Base-by-base conservation (phyloP, 2,329 filamentous ascomycete genomes). In the Penicillium brevicompactum region DNA sequence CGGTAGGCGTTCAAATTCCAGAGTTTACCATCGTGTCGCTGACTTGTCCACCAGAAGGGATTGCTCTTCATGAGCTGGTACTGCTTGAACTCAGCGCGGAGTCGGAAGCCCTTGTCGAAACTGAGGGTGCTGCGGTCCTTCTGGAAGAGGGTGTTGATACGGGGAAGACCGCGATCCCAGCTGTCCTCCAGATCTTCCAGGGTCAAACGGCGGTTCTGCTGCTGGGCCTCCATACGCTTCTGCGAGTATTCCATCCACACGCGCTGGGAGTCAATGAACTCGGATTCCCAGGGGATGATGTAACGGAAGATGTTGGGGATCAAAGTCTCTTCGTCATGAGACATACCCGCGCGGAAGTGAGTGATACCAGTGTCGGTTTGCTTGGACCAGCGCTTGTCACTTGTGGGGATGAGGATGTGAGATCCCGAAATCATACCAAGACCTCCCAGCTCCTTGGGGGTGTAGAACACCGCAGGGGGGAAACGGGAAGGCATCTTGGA, bases 201-300 rank as follows among this genome's bases (percentile, higher is more conserved):
- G 0, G 94, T 99, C 45, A 99, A 80, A 63, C 94, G 87, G 54
- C 94, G 88, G 68, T 99, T 99, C 74, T 99, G 94, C 67, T 97
- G 93, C 69, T 97, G 96, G 18, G 94, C 95, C 72, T 99, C 94
- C 62, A 95, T 83, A 45, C 94, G 88, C 81, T 99, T 99, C 77
- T 99, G 94, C 0, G 93, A 97, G 70, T 99, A 99, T 68, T 99
- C 94, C 24, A 94, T 97, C 94, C 94, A 99, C 1, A 99, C 94
- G 65, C 95, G 88, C 73, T 99, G 95, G 4, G 94, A 99, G 72
- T 99, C 95, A 64, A 97, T 96, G 75, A 99, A 99, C 73, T 99
- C 94, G 1, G 93, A 91, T 73, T 99, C 94, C 94, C 94, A 99
- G 0, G 94, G 93, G 62, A 97, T 96, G 71, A 99, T 97, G 76